Evolutionary conservation across 2,329 filamentous ascomycete genomes (phyloP).

Genomic region (Paramyrothecium sp.): DNA sequence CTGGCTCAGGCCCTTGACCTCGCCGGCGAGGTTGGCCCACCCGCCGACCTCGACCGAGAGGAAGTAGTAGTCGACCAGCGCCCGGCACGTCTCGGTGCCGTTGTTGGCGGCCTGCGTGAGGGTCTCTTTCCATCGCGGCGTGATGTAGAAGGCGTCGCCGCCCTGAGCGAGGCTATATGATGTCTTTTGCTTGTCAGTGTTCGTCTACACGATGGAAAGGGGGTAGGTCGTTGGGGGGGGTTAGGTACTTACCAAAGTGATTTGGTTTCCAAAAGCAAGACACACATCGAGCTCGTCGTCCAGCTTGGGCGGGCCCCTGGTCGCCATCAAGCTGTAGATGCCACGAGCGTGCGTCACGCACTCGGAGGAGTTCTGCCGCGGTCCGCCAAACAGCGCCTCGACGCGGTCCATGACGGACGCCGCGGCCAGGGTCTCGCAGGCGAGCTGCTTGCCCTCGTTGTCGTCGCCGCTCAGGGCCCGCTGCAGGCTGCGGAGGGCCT

Average conservation of each 20-base stretch:
- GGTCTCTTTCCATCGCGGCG: neutral
- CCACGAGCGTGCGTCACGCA: neutral
- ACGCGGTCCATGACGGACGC: neutral
- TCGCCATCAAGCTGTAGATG: neutral
- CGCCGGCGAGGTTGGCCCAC: neutral
- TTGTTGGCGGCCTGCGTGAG: neutral
- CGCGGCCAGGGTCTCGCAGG: slow-evolving; percentile 1
- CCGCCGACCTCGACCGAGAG: neutral
- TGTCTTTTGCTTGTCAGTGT: neutral
- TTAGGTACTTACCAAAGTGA: neutral
- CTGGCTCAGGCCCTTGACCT: neutral
- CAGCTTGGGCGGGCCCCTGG: neutral
- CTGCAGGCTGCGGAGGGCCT: neutral
- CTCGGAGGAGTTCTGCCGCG: neutral
- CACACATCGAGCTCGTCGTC: neutral
- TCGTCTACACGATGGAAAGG: neutral
- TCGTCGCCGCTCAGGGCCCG: neutral
- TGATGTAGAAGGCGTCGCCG: slow-evolving; percentile 1
- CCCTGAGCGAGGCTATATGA: neutral
- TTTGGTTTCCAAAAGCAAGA: neutral
- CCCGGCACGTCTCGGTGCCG: neutral
- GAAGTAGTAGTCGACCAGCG: neutral
- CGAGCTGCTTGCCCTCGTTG: neutral
- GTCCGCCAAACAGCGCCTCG: neutral
- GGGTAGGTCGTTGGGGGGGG: too few species aligned